phyloP scores from a whole-genome alignment of 208 protist species.

The Leishmania turanica region DNA sequence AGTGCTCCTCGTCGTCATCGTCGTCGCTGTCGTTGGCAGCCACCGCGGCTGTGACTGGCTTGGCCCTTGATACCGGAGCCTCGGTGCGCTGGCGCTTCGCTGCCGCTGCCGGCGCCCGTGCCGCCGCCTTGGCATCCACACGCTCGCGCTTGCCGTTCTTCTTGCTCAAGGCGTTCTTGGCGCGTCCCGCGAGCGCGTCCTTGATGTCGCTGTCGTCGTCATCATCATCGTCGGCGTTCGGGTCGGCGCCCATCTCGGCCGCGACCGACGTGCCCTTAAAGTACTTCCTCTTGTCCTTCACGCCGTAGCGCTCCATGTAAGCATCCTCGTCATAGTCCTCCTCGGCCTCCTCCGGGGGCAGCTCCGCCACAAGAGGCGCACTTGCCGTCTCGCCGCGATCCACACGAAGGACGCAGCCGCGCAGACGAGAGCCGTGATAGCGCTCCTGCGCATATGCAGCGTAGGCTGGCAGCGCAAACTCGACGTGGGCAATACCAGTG shows the following conservation, averaged over 20 bases:
- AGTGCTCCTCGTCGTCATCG: conserved; percentile 76
- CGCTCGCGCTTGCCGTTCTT: conserved; percentile 25
- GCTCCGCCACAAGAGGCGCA: conserved; percentile 57
- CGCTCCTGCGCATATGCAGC: conserved; percentile 82
- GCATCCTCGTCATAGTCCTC: conserved; percentile 80
- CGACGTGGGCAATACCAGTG: conserved; percentile 75
- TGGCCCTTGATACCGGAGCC: conserved; percentile 9
- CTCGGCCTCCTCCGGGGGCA: conserved; percentile 45
- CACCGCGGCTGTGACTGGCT: background rate
- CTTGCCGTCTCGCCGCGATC: conserved; percentile 86
- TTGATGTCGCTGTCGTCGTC: conserved; percentile 27
- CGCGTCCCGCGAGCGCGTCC: conserved; percentile 2
- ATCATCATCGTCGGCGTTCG: conserved; percentile 21
- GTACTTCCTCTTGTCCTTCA: conserved; percentile 75
- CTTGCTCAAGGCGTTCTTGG: conserved; percentile 17
- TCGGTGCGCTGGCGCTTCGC: conserved; percentile 21
- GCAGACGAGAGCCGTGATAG: conserved; percentile 83
- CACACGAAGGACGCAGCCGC: conserved; percentile 77
- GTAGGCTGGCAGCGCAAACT: conserved; percentile 83
- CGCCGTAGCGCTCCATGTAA: conserved; percentile 68
- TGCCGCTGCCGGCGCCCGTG: conserved; percentile 3
- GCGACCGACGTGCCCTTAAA: conserved; percentile 85
- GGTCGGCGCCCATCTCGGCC: conserved; percentile 39
- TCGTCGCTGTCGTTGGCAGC: conserved; percentile 34
- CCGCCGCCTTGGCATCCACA: conserved; percentile 4